Conservation (phyloP, 805 yeast genomes). For the Starmerella sp. region DNA sequence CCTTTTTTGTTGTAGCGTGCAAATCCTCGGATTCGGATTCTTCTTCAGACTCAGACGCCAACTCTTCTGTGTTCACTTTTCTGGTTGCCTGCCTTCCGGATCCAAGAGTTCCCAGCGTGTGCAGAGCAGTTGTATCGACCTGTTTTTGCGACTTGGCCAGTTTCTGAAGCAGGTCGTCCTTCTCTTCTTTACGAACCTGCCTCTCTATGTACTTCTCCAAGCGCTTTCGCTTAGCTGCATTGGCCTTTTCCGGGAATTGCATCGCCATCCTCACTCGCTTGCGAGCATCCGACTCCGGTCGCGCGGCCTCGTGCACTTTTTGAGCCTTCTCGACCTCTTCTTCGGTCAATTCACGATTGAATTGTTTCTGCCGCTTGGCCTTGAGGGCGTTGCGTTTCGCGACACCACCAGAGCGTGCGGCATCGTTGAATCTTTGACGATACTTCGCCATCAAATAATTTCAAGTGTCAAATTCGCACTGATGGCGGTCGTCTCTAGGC, state of each 20-base stretch:
- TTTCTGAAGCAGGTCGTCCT: slow-evolving; percentile 62
- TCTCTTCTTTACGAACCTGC: slow-evolving; percentile 42
- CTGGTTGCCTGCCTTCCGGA: slow-evolving; percentile 31
- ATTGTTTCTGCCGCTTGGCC: slow-evolving; percentile 58
- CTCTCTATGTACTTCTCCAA: slow-evolving; percentile 69
- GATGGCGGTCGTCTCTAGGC: neutral
- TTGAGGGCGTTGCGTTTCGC: slow-evolving; percentile 64
- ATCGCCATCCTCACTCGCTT: slow-evolving; percentile 20
- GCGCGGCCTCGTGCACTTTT: slow-evolving; percentile 14
- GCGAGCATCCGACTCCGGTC: slow-evolving; percentile 20
- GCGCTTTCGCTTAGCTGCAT: slow-evolving; percentile 60
- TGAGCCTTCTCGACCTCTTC: slow-evolving; percentile 8
- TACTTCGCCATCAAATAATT: slow-evolving; percentile 60
- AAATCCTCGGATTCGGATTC: slow-evolving; percentile 1
- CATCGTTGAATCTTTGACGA: slow-evolving; percentile 69
- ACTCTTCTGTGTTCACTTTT: neutral
- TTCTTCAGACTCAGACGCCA: slow-evolving; percentile 23
- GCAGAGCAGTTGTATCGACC: slow-evolving; percentile 59
- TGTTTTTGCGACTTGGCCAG: slow-evolving; percentile 40
- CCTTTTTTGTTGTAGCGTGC: neutral
- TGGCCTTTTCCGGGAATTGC: slow-evolving; percentile 42
- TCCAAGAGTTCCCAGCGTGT: slow-evolving; percentile 72
- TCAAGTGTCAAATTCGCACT: neutral
- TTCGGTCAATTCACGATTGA: slow-evolving; percentile 27
- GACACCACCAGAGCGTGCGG: slow-evolving; percentile 75